Base-by-base conservation (phyloP, 148 eudicot genomes). In the Diospyros kaki region DNA sequence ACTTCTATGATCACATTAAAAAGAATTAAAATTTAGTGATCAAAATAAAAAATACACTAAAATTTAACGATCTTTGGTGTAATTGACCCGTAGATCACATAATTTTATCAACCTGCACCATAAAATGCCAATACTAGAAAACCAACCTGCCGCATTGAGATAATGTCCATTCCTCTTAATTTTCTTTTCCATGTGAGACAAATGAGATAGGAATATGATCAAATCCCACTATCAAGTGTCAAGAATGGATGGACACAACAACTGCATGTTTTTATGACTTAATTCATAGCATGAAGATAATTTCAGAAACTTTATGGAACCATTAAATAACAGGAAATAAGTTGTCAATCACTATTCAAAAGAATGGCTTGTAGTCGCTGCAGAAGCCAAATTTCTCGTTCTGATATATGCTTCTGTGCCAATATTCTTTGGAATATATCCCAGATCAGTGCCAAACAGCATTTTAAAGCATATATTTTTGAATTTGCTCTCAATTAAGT, bases 371-470 rank as follows among this genome's bases (percentile, higher is more conserved):
- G 11, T 39, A 12, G 44, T 68, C 17, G 38, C 45, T 28, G 28
- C 42, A 48, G 7, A 68, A 4, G 39, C 50, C 56, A 68, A 46
- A 13, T 66, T 13, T 66, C 54, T 66, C 28, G 50, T 41, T 6
- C 17, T 46, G 46, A 48, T 17, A 50, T 68, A 43, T 50, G 71
- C 55, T 66, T 66, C 10, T 4, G 42, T 64, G 9, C n/a, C 52
- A 12, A 58, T 58, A 17, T 58, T 58, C 61, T 58, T 58, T 38
- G 72, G 58, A 52, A 68, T 52, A 68, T 68, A 52, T 68, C 72
- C 72, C 4, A 51, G 58, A 68, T 39, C 18, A 67, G 9, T 18
- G 41, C 51, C 71, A 48, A 10, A 66, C 5, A 12, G 4, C 28
- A 28, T 28, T 28, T 28, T 28, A 28, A 28, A 28, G 28, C 28